Evolutionary conservation across 768 basidiomycete species (phyloP).

Genomic region (Suillus alpinus): DNA sequence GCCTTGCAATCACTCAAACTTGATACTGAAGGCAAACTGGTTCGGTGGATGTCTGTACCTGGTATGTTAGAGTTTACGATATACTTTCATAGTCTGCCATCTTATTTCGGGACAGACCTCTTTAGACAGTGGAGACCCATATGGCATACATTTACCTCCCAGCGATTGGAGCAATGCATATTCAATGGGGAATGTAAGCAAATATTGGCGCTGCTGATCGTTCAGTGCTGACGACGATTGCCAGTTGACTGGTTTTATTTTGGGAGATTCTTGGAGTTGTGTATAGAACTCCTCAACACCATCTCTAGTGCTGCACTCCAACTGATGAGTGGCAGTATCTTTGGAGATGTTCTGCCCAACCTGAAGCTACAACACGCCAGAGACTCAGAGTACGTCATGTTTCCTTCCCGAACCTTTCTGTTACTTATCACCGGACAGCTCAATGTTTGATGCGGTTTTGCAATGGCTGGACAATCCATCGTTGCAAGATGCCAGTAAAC

Average conservation of each 20-base stretch:
- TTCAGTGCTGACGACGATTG: conserved; percentile 5
- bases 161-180: conserved; percentile 22
- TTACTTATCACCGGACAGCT: conserved; percentile 14
- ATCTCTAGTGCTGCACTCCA: conserved; percentile 27
- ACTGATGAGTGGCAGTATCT: conserved; percentile 27
- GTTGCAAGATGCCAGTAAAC: conserved; percentile 9
- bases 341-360: conserved; percentile 28
- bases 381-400: conserved; percentile 39
- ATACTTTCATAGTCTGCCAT: conserved; percentile 1
- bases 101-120: conserved; percentile 16
- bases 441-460: conserved; percentile 23
- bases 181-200: conserved; percentile 47
- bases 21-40: conserved; percentile 58
- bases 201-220: neutral
- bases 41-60: conserved; percentile 43
- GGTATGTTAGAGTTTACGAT: conserved; percentile 37
- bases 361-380: conserved; percentile 33
- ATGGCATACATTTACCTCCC: conserved; percentile 21
- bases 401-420: neutral
- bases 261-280: conserved; percentile 40
- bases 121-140: conserved; percentile 22
- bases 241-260: conserved; percentile 61
- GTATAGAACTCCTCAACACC: conserved; percentile 40
- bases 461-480: conserved; percentile 26
- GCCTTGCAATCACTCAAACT: conserved; percentile 41